Percentiles rank a stretch among this genome's conserved stretches.
These are phyloP conservation scores for Pseudopithomyces maydicus DNA, from an alignment of 2,329 filamentous ascomycete species.

Conservation along the genomic window DNA sequence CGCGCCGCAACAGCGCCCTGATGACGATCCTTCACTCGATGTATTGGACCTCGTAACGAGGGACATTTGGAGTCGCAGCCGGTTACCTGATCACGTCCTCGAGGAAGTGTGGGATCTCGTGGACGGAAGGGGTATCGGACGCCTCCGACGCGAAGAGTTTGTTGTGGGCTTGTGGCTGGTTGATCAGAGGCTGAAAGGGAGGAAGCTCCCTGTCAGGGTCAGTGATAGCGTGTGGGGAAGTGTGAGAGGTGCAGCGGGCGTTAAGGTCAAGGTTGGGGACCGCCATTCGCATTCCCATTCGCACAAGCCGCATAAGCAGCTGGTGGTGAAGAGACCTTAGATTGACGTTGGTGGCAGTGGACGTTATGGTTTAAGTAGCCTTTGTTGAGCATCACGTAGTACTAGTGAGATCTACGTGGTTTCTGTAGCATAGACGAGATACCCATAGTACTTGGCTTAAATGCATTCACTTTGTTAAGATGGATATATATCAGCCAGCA, in stretches of 20 bases:
- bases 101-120: conserved; percentile 80
- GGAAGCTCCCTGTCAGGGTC: conserved; percentile 75
- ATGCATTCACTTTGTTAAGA: conserved; percentile 14
- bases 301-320: not conserved
- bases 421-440: conserved; percentile 6
- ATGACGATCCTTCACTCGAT: conserved; percentile 49
- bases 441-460: conserved; percentile 7
- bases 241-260: conserved; percentile 53
- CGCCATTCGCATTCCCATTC: not conserved
- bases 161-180: conserved; percentile 84
- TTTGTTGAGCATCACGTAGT: no score
- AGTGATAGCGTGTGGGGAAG: conserved; percentile 78
- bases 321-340: not conserved
- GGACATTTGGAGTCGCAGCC: conserved; percentile 76
- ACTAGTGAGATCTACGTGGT: not conserved
- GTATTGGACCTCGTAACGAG: conserved; percentile 72
- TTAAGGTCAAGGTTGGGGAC: conserved; percentile 39
- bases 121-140: conserved; percentile 60
- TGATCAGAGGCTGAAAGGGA: conserved; percentile 77
- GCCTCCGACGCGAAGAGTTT: conserved; percentile 72
- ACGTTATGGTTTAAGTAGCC: not conserved
- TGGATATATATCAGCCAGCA: not conserved
- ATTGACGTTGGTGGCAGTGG: not conserved
- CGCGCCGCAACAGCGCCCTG: not conserved
- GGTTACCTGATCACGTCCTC: conserved; percentile 70